phyloP scores from a whole-genome alignment of 768 basidiomycete genomes.

The Aureoboletus auriporus region DNA sequence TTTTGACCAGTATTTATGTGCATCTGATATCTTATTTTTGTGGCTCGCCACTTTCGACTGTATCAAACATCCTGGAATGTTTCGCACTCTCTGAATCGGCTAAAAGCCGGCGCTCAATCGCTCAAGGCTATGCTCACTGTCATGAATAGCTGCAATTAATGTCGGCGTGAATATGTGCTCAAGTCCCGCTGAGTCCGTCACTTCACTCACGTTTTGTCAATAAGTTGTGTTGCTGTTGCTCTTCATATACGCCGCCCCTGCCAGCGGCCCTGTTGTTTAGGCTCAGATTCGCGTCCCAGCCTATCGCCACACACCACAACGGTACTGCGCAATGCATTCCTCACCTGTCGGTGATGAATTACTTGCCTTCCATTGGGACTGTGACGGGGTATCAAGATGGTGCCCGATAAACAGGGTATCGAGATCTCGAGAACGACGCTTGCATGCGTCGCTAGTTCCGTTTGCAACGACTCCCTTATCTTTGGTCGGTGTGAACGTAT shows the following conservation, averaged over 20 bases:
- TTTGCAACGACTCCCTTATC: not conserved
- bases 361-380: not conserved
- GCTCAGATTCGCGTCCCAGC: no score
- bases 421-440: not conserved
- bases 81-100: not conserved
- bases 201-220: no score
- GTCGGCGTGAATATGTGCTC: no score
- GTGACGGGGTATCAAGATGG: not conserved
- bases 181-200: no score
- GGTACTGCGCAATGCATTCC: not conserved
- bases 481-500: conserved; percentile 2
- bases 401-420: not conserved
- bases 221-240: no score
- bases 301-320: not conserved
- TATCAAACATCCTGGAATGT: no score
- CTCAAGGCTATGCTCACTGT: no score
- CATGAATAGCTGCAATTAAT: no score
- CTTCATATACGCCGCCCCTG: no score
- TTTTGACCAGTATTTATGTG: not conserved
- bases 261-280: no score
- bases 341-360: not conserved
- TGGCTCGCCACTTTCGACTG: not conserved
- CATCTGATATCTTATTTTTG: not conserved
- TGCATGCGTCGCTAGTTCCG: not conserved
- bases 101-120: no score